Percentiles rank a stretch among this genome's conserved stretches.
phyloP scores from a whole-genome alignment of 1,284 basidiomycete genomes.

The Ustilago nuda region DNA sequence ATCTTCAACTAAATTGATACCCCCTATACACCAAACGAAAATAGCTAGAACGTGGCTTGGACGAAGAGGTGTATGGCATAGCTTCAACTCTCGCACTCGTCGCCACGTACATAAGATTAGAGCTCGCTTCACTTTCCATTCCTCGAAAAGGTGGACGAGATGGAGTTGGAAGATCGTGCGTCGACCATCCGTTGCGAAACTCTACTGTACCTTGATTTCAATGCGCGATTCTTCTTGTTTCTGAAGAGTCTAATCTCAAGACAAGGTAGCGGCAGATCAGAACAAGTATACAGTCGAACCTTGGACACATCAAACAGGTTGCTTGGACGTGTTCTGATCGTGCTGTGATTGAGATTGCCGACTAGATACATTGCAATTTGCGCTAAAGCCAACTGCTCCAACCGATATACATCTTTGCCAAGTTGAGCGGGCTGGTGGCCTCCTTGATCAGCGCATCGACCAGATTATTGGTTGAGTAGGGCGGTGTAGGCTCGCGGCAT shows the following conservation, averaged over 20 bases:
- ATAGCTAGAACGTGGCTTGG: no score
- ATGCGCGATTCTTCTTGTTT: no score
- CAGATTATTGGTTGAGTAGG: constrained; percentile 64
- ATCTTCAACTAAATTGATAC: no score
- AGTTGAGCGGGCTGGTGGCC: constrained; percentile 57
- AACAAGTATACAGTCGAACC: no score
- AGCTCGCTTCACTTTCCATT: no score
- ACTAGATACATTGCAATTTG: neutral
- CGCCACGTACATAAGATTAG: neutral
- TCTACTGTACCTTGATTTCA: no score
- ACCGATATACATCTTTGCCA: constrained; percentile 66
- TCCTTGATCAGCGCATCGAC: constrained; percentile 68
- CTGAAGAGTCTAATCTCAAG: no score
- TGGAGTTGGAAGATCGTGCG: neutral
- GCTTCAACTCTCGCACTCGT: neutral
- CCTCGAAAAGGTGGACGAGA: neutral
- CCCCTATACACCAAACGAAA: no score
- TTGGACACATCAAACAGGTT: no score
- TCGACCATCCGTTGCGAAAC: neutral
- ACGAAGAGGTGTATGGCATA: no score
- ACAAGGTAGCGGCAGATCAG: no score
- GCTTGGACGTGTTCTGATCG: no score
- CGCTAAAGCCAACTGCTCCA: constrained; percentile 56
- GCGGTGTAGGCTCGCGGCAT: constrained; percentile 45
- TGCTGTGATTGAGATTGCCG: neutral